phyloP scores from a whole-genome alignment of 2,329 filamentous ascomycete species.

The Fonsecaea nubica region DNA sequence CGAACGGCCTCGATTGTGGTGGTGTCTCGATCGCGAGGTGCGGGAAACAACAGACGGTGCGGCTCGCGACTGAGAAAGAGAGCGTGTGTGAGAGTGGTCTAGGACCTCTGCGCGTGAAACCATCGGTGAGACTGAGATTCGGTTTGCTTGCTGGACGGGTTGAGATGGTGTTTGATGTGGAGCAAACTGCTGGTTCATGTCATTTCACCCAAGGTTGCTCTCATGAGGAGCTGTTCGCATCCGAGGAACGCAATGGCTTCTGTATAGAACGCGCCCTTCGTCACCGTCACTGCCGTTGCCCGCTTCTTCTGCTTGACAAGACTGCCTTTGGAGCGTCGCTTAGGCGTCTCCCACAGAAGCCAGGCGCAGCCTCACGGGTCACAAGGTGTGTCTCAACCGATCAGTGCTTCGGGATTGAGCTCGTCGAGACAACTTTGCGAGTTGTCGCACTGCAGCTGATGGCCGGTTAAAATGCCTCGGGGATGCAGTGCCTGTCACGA shows the following conservation, averaged over 20 bases:
- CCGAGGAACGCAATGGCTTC: background rate
- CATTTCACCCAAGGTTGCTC: slow-evolving; percentile 9
- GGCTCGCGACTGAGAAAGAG: slow-evolving; percentile 47
- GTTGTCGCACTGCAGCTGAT: background rate
- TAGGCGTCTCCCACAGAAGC: background rate
- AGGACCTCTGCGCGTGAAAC: slow-evolving; percentile 55
- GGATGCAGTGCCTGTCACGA: slow-evolving; percentile 2
- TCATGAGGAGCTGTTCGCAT: slow-evolving; percentile 10
- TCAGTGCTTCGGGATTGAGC: background rate
- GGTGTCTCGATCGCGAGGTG: slow-evolving; percentile 63
- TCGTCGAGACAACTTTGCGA: background rate
- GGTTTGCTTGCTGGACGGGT: slow-evolving; percentile 12
- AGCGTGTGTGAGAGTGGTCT: slow-evolving; percentile 51
- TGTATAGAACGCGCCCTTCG: background rate
- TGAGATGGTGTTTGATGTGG: slow-evolving; percentile 8
- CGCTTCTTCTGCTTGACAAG: background rate
- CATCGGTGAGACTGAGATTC: slow-evolving; percentile 41
- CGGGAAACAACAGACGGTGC: slow-evolving; percentile 70
- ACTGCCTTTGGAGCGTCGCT: slow-evolving; percentile 15
- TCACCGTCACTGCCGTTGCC: slow-evolving; percentile 11
- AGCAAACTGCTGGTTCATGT: slow-evolving; percentile 18
- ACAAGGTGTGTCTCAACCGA: background rate
- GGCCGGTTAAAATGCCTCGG: background rate
- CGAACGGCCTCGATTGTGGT: slow-evolving; percentile 74
- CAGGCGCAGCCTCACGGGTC: slow-evolving; percentile 14